Conservation (phyloP, 495 filamentous ascomycete species). For the Rostrohypoxylon terebratum region DNA sequence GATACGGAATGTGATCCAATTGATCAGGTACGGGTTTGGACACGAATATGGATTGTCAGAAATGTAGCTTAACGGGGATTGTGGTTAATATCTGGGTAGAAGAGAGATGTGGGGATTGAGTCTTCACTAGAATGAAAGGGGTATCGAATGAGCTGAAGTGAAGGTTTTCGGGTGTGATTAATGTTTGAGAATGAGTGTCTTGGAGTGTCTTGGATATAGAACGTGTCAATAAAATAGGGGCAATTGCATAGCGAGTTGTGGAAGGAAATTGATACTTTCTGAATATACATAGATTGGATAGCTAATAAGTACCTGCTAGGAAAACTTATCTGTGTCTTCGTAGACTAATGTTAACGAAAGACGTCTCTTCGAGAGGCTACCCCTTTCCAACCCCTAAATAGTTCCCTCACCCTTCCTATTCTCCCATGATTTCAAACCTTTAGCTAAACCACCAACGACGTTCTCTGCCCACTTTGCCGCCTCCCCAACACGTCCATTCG, state of each 20-base stretch:
- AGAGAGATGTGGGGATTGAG: neutral
- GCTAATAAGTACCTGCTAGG: neutral
- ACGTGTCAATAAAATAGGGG: neutral
- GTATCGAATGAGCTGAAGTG: neutral
- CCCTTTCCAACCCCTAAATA: neutral
- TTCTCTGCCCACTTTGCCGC: constrained; percentile 51
- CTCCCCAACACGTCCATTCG: constrained; percentile 53
- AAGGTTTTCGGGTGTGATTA: neutral
- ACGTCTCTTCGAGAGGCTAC: neutral
- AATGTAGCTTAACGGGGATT: neutral
- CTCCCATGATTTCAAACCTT: constrained; percentile 39
- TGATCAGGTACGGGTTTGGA: neutral
- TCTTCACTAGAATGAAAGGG: neutral
- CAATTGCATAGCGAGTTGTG: neutral
- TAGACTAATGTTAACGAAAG: neutral
- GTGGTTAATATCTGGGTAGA: neutral
- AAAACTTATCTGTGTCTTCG: neutral
- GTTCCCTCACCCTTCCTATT: neutral
- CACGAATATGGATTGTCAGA: neutral
- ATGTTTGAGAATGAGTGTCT: neutral
- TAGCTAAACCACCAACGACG: constrained; percentile 50
- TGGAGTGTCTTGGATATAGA: neutral
- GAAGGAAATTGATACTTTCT: neutral
- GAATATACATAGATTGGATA: neutral
- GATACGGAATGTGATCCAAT: neutral